These are phyloP conservation scores for Xylaria palmicola DNA, from an alignment of 495 filamentous ascomycete species.

Conservation along the genomic window DNA sequence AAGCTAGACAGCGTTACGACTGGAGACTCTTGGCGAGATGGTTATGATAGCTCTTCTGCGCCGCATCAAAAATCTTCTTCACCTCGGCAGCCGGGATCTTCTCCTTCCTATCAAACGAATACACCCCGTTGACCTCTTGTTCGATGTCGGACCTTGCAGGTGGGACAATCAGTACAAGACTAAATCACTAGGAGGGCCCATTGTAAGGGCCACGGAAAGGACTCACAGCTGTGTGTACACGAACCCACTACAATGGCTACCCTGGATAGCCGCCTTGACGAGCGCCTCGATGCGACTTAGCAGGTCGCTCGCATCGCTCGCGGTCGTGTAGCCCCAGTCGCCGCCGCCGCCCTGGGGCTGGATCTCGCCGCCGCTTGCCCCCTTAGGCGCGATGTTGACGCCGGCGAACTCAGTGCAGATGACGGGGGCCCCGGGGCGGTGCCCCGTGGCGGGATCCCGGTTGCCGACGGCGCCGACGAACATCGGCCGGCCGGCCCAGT, in stretches of 20 bases:
- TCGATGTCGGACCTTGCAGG: slow-evolving; percentile 54
- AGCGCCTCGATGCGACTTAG: slow-evolving; percentile 29
- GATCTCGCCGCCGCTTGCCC: slow-evolving; percentile 26
- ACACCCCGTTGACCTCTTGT: slow-evolving; percentile 62
- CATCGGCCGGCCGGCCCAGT: slow-evolving; percentile 43
- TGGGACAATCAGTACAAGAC: background rate
- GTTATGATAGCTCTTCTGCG: slow-evolving; percentile 26
- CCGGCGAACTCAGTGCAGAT: slow-evolving; percentile 61
- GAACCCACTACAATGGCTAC: slow-evolving; percentile 28
- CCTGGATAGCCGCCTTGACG: slow-evolving; percentile 27
- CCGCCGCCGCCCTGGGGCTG: slow-evolving; percentile 18
- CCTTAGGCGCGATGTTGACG: slow-evolving; percentile 52
- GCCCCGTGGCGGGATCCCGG: slow-evolving; percentile 43
- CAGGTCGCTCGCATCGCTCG: slow-evolving; percentile 31
- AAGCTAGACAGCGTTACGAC: background rate
- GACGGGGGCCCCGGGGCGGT: slow-evolving; percentile 51
- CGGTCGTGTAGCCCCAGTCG: slow-evolving; percentile 41
- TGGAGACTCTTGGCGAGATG: slow-evolving; percentile 19
- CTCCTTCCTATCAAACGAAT: slow-evolving; percentile 60
- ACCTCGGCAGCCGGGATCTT: slow-evolving; percentile 36
- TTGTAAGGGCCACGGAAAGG: background rate
- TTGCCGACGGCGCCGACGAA: slow-evolving; percentile 44
- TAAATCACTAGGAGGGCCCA: background rate
- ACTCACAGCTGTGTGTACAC: slow-evolving; percentile 39
- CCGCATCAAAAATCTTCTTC: slow-evolving; percentile 33